Base-by-base conservation (phyloP, 768 basidiomycete genomes). In the Lactarius quietus region DNA sequence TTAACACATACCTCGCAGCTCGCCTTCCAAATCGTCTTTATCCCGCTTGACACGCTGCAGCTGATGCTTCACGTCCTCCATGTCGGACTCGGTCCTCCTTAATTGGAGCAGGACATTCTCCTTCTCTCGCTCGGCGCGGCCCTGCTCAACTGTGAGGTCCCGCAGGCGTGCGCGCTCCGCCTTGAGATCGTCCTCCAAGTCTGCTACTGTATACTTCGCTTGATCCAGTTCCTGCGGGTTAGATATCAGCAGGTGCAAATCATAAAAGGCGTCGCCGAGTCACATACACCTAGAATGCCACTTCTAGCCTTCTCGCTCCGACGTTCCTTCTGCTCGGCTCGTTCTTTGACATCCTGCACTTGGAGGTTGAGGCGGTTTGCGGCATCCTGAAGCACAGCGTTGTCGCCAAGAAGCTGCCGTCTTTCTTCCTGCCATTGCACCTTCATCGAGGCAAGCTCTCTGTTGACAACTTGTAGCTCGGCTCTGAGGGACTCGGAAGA, bases 31-130 rank as follows among this genome's bases (percentile, higher is more conserved):
- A 23, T 84, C 84, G 29, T 85, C 81, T 68, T 88, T 93, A 70
- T 91, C 87, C 64, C 85, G 83, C 75, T 91, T 93, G 74, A 84
- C 78, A 62, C 80, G 81, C 52, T 87, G 84, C 8, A 93, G 74
- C 38, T 93, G 86, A 15, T 81, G 74, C 68, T 85, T 87, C 51
- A 93, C 83, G 58, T 88, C 89, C 29, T 88, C 84, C 84, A 93
- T 91, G 71, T 92, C 90, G 48, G 83, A 81, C 78, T 92, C 89
- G 15, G 88, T 88, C 31, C 89, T 82, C 66, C 84, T 82, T 69
- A 93, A 73, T 67, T 93, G 84, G 17, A 81, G 77, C 33, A 85
- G 69, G 57, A 93, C 79, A 12, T 83, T 81, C 58, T 85, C 82
- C 71, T 86, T 88, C 69, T 92, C 88, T 29, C 86, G 82, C 58